These are phyloP conservation scores for Mollisiaceae sp. DNA, from an alignment of 2,329 filamentous ascomycete genomes.

Conservation along the genomic window DNA sequence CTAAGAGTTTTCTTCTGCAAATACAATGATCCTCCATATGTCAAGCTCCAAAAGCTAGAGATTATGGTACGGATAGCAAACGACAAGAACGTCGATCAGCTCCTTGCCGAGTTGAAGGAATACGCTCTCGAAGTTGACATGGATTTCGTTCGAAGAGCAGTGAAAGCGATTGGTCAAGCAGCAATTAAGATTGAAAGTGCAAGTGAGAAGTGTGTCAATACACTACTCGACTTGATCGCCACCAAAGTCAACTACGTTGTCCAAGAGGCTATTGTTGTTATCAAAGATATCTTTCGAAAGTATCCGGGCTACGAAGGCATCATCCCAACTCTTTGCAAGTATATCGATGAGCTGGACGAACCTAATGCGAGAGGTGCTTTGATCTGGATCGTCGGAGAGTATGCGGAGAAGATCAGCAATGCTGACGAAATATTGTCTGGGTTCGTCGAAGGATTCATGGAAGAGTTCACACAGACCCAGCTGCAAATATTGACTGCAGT, in stretches of 20 bases:
- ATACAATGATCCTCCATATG: slow-evolving; percentile 97
- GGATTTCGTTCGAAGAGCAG: slow-evolving; percentile 94
- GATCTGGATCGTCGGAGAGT: slow-evolving; percentile 99
- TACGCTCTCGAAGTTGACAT: slow-evolving; percentile 98
- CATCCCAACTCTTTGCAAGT: slow-evolving; percentile 93
- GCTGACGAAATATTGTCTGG: slow-evolving; percentile 91
- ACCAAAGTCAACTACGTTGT: slow-evolving; percentile 99
- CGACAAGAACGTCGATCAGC: slow-evolving; percentile 93
- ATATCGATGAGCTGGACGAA: slow-evolving; percentile 96
- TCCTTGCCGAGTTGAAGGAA: slow-evolving; percentile 93
- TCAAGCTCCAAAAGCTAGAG: slow-evolving; percentile 96
- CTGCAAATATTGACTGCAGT: slow-evolving; percentile 96
- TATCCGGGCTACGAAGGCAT: slow-evolving; percentile 98
- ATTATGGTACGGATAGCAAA: slow-evolving; percentile 99
- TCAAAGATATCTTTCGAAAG: slow-evolving; percentile 97
- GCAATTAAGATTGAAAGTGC: slow-evolving; percentile 98
- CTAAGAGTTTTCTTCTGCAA: slow-evolving; percentile 99
- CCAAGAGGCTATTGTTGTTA: slow-evolving; percentile 97
- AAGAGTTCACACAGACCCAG: slow-evolving; percentile 99
- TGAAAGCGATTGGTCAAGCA: slow-evolving; percentile 96
- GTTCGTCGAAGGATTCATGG: slow-evolving; percentile 93
- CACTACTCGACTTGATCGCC: slow-evolving; percentile 89
- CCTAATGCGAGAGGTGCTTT: slow-evolving; percentile 87
- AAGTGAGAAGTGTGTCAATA: slow-evolving; percentile 94
- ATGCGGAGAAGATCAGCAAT: slow-evolving; percentile 98